Percentiles rank a stretch among this genome's conserved stretches.
Conservation (phyloP, 352 stramenopile species). For the Discostella stelligera region DNA sequence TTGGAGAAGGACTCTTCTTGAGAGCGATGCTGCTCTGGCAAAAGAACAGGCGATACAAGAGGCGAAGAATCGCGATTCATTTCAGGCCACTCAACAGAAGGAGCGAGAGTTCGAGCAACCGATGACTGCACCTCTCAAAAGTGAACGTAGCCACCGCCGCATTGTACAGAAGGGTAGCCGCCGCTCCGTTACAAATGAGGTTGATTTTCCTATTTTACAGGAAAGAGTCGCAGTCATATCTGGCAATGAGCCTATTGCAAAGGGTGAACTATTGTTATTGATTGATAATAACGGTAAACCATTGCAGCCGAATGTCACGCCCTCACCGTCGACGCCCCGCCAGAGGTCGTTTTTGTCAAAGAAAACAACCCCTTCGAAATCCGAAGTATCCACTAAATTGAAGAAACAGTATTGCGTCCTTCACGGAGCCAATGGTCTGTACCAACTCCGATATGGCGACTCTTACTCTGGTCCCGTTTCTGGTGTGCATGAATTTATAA, state of each 20-base stretch:
- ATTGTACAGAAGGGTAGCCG: background rate
- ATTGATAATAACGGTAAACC: conserved; percentile 23
- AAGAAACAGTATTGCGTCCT: conserved; percentile 62
- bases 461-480: conserved; percentile 17
- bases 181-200: background rate
- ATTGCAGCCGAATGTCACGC: background rate
- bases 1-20: conserved; percentile 53
- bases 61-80: background rate
- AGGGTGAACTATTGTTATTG: conserved; percentile 39
- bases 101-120: background rate
- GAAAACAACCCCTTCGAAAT: conserved; percentile 26
- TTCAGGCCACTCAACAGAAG: background rate
- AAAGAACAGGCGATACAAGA: conserved; percentile 46
- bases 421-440: conserved; percentile 52
- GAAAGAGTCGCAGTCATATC: conserved; percentile 26
- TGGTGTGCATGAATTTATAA: conserved; percentile 57
- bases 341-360: conserved; percentile 17
- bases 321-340: conserved; percentile 5
- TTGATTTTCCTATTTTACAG: background rate
- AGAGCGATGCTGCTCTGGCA: conserved; percentile 67
- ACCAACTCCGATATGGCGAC: conserved; percentile 60
- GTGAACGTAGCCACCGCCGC: background rate
- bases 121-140: background rate
- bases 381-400: conserved; percentile 23
- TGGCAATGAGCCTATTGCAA: conserved; percentile 26